These are phyloP conservation scores for Ettlia oleoabundans DNA, from an alignment of 139 green algal species.

Conservation along the genomic window DNA sequence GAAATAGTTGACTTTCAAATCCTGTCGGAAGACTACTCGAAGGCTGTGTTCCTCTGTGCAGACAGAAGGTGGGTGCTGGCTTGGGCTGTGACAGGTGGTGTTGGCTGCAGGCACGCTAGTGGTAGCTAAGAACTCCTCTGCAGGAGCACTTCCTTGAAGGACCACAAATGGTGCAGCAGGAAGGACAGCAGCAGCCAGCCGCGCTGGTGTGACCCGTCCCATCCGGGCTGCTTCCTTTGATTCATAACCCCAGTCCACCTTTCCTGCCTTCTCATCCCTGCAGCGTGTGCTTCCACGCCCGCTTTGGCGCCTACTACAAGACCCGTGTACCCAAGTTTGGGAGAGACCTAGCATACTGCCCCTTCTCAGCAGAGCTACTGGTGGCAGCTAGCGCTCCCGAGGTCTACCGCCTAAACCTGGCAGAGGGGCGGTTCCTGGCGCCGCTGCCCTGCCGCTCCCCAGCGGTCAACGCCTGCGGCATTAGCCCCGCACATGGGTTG, in stretches of 20 bases:
- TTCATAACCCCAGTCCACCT: not conserved
- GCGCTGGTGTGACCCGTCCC: too few relatives aligned
- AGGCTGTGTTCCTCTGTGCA: constrained; percentile 91
- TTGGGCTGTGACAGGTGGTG: not conserved
- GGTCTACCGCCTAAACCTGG: constrained; percentile 82
- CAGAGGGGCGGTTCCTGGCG: constrained; percentile 89
- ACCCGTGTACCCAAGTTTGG: constrained; percentile 76
- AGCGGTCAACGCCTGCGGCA: constrained; percentile 80
- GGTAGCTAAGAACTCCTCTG: too few relatives aligned
- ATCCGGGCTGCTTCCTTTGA: too few relatives aligned
- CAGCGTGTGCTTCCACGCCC: constrained; percentile 89
- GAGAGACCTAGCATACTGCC: constrained; percentile 85
- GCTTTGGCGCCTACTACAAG: constrained; percentile 91
- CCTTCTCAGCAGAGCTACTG: constrained; percentile 81
- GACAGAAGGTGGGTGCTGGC: constrained; percentile 61
- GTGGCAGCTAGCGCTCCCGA: constrained; percentile 81
- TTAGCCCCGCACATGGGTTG: constrained; percentile 71
- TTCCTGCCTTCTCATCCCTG: constrained; percentile 64
- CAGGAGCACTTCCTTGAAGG: too few relatives aligned
- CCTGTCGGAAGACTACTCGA: constrained; percentile 95
- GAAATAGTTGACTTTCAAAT: constrained; percentile 96
- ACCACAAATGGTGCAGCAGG: too few relatives aligned
- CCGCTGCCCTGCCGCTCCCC: constrained; percentile 69
- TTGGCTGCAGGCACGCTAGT: too few relatives aligned
- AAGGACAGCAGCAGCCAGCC: too few relatives aligned